Evolutionary conservation across 305 asterid species (phyloP).

Genomic region (Ilex paraguariensis): DNA sequence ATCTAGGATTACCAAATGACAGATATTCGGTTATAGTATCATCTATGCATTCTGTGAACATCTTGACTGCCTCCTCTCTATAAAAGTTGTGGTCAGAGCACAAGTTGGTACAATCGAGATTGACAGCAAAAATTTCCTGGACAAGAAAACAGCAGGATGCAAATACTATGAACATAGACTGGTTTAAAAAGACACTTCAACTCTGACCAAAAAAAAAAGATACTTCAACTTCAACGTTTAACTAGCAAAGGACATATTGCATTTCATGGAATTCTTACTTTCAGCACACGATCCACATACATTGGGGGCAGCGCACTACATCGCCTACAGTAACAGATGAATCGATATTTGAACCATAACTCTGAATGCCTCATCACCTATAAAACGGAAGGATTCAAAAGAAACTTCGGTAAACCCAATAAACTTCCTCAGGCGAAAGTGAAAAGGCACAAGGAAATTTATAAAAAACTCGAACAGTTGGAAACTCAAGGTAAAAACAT

Average conservation of each 20-base stretch:
- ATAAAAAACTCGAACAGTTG: not conserved
- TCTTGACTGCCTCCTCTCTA: constrained; percentile 17
- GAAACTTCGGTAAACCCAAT: not conserved
- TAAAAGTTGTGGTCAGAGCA: constrained; percentile 7
- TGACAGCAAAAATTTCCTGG: constrained; percentile 31
- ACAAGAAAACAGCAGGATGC: not conserved
- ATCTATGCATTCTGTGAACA: constrained; percentile 28
- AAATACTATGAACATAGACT: too few relatives aligned
- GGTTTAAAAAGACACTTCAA: too few relatives aligned
- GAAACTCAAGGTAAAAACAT: not conserved
- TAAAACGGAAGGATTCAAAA: constrained; percentile 12
- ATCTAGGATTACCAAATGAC: constrained; percentile 27
- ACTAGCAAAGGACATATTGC: not conserved
- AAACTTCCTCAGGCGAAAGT: not conserved
- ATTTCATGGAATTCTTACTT: constrained; percentile 33
- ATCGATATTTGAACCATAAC: constrained; percentile 54
- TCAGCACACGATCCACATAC: constrained; percentile 46
- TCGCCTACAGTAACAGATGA: constrained; percentile 53
- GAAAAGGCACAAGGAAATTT: not conserved
- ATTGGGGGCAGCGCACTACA: constrained; percentile 46
- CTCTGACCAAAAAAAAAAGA: too few relatives aligned
- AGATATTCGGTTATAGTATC: constrained; percentile 43
- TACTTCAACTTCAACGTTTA: too few relatives aligned
- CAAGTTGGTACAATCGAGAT: constrained; percentile 7
- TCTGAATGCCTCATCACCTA: constrained; percentile 63